Evolutionary conservation across 1,284 basidiomycete species (phyloP).

Genomic region (Moesziomyces sp.): DNA sequence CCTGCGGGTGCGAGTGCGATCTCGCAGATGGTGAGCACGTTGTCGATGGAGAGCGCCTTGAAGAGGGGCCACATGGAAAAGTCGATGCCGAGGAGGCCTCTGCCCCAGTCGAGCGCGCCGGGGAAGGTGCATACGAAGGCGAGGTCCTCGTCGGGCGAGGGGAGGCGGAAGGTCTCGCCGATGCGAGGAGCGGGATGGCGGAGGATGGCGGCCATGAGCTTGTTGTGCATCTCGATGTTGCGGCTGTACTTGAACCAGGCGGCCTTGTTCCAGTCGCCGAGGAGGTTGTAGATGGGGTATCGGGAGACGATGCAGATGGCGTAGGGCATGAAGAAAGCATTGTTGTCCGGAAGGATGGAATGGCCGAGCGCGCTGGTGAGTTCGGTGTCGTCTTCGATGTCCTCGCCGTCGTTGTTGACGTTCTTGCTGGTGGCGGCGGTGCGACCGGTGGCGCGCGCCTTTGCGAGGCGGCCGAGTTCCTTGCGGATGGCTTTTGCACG

Average conservation of each 20-base stretch:
- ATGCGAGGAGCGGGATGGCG: constrained; percentile 63
- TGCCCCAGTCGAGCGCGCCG: constrained; percentile 70
- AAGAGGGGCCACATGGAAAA: constrained; percentile 98
- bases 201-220: constrained; percentile 67
- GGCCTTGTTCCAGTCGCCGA: constrained; percentile 66
- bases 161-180: constrained; percentile 59
- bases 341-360: constrained; percentile 56
- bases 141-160: constrained; percentile 63
- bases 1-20: constrained; percentile 93
- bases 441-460: constrained; percentile 27
- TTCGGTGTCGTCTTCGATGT: constrained; percentile 36
- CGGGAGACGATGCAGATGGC: constrained; percentile 65
- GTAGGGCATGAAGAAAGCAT: constrained; percentile 64
- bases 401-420: constrained; percentile 33
- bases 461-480: constrained; percentile 54
- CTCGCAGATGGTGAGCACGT: constrained; percentile 92
- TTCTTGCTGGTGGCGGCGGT: constrained; percentile 13
- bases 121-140: constrained; percentile 65
- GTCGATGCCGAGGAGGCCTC: constrained; percentile 69
- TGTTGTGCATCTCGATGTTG: constrained; percentile 67
- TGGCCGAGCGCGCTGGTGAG: constrained; percentile 34
- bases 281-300: constrained; percentile 65
- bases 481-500: constrained; percentile 56
- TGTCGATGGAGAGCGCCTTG: constrained; percentile 91
- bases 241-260: constrained; percentile 68